Conservation (phyloP, 1,284 basidiomycete species). For the Rugosomyces carneus region DNA sequence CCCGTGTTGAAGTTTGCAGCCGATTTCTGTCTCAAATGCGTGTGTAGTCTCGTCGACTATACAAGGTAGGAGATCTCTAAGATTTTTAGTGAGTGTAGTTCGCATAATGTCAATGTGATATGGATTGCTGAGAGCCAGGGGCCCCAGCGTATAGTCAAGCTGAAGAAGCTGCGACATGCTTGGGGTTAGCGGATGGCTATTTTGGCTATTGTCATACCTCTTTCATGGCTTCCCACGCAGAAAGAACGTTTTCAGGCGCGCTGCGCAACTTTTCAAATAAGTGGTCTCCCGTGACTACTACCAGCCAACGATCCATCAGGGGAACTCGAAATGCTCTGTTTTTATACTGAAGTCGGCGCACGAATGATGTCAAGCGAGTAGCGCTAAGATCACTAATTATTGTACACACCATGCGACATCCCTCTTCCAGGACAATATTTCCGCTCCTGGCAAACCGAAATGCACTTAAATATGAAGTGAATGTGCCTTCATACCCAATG, state of each 20-base stretch:
- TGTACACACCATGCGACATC: conserved; percentile 4
- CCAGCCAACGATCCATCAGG: conserved; percentile 29
- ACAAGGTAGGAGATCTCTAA: conserved; percentile 21
- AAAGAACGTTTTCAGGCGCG: conserved; percentile 17
- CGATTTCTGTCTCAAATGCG: conserved; percentile 17
- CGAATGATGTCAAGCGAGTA: not conserved
- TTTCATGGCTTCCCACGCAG: conserved; percentile 13
- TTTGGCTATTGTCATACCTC: conserved; percentile 4
- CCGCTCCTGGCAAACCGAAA: conserved; percentile 8
- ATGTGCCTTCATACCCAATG: conserved; percentile 5
- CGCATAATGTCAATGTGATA: conserved; percentile 15
- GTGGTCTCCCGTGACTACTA: conserved; percentile 10
- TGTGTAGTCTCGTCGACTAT: conserved; percentile 24
- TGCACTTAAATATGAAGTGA: conserved; percentile 9
- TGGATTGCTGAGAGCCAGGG: conserved; percentile 7
- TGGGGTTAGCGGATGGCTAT: not conserved
- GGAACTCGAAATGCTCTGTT: conserved; percentile 32
- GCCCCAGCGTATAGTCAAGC: conserved; percentile 13
- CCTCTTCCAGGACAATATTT: conserved; percentile 3
- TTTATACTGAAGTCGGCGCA: conserved; percentile 20
- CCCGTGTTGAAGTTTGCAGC: not conserved
- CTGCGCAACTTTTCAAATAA: conserved; percentile 11
- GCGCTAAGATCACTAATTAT: not conserved
- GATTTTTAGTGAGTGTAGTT: conserved; percentile 13
- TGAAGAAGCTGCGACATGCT: conserved; percentile 12